phyloP scores from a whole-genome alignment of 2,329 filamentous ascomycete species.

The Ascosphaera apis region DNA sequence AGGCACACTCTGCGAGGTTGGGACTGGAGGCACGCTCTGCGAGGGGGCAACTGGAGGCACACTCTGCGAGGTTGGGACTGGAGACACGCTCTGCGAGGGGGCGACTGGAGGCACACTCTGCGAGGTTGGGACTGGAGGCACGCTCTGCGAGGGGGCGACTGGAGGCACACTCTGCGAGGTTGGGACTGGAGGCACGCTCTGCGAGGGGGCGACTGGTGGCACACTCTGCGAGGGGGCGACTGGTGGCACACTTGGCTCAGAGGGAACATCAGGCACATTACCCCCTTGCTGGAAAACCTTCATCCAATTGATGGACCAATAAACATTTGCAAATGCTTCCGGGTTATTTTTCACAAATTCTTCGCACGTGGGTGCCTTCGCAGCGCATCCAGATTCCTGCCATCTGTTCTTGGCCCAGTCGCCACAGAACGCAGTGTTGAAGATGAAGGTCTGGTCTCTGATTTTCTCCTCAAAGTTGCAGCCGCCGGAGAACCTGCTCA shows the following conservation, averaged over 20 bases:
- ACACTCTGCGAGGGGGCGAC: too few species aligned
- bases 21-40: too few species aligned
- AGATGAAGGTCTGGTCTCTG: conserved; percentile 41
- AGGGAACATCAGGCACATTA: neutral
- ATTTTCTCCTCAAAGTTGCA: conserved; percentile 56
- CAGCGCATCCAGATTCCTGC: conserved; percentile 32
- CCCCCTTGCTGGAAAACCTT: conserved; percentile 30
- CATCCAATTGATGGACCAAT: conserved; percentile 50
- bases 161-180: too few species aligned
- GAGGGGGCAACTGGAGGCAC: too few species aligned
- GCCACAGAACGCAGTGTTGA: conserved; percentile 65
- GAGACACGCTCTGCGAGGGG: too few species aligned
- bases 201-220: neutral
- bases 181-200: too few species aligned
- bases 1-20: too few species aligned
- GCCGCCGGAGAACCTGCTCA: conserved; percentile 41
- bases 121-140: too few species aligned
- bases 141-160: too few species aligned
- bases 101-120: too few species aligned
- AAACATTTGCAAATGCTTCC: conserved; percentile 42
- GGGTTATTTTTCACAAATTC: conserved; percentile 48
- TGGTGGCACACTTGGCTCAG: neutral
- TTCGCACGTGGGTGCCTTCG: conserved; percentile 38
- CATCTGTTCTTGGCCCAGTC: conserved; percentile 56
- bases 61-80: too few species aligned